These are phyloP conservation scores for Penicilliopsis zonata DNA, from an alignment of 495 filamentous ascomycete species.

Conservation along the genomic window DNA sequence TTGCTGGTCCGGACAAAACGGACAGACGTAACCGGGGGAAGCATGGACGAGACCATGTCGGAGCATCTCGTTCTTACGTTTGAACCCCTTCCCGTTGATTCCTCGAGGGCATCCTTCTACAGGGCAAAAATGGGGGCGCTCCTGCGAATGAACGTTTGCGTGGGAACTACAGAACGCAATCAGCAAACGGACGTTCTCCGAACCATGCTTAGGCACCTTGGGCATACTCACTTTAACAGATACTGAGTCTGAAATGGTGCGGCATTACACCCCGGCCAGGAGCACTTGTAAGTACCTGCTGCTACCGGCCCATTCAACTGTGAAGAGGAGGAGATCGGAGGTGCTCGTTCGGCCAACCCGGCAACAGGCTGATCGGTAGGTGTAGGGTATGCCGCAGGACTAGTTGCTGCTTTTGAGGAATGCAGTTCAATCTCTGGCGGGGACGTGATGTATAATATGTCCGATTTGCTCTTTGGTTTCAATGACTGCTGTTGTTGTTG, in stretches of 20 bases:
- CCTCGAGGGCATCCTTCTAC: slow-evolving; percentile 67
- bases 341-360: slow-evolving; percentile 12
- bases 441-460: slow-evolving; percentile 11
- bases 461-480: slow-evolving; percentile 14
- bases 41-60: slow-evolving; percentile 90
- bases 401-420: slow-evolving; percentile 15
- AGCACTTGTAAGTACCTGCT: slow-evolving; percentile 44
- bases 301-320: slow-evolving; percentile 14
- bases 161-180: slow-evolving; percentile 67
- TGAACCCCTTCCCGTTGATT: slow-evolving; percentile 87
- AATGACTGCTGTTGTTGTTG: too few species aligned
- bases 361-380: slow-evolving; percentile 23
- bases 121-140: slow-evolving; percentile 83
- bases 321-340: slow-evolving; percentile 9
- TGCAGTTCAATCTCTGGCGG: slow-evolving; percentile 16
- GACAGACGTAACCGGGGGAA: slow-evolving; percentile 93
- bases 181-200: slow-evolving; percentile 12
- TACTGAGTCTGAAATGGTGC: slow-evolving; percentile 89
- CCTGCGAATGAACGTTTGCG: slow-evolving; percentile 88
- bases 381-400: slow-evolving; percentile 29
- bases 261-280: slow-evolving; percentile 66
- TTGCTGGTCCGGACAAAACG: slow-evolving; percentile 90
- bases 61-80: slow-evolving; percentile 99
- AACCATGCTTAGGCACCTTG: slow-evolving; percentile 3
- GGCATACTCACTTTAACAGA: slow-evolving; percentile 51